Conservation (phyloP, 1,284 basidiomycete species). For the Ceratobasidium sp. region DNA sequence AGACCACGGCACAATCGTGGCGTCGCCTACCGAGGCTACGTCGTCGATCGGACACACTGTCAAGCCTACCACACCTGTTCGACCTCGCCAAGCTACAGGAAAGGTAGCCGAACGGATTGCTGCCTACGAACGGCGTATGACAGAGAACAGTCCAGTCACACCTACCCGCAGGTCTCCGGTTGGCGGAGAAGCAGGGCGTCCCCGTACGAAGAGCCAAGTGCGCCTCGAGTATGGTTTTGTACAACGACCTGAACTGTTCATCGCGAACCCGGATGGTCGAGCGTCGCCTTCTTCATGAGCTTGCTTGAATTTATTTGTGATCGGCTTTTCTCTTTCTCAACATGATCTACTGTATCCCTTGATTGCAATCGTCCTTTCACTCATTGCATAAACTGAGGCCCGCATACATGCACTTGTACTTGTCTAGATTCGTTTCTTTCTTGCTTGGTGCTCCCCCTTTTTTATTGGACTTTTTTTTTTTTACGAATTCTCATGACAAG, state of each 20-base stretch:
- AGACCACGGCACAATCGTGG: slow-evolving; percentile 27
- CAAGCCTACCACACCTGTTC: not conserved
- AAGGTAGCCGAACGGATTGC: slow-evolving; percentile 55
- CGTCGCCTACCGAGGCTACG: slow-evolving; percentile 25
- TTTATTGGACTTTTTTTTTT: not conserved
- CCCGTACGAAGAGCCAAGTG: slow-evolving; percentile 49
- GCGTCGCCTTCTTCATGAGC: slow-evolving; percentile 6
- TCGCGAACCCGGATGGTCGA: slow-evolving; percentile 67
- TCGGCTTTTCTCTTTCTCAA: not conserved
- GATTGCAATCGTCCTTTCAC: no score
- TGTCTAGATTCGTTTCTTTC: slow-evolving; percentile 7
- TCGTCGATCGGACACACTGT: slow-evolving; percentile 19
- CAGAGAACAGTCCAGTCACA: slow-evolving; percentile 25
- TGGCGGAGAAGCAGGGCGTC: slow-evolving; percentile 54
- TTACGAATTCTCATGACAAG: not conserved
- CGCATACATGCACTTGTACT: slow-evolving; percentile 33
- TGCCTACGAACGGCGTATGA: slow-evolving; percentile 58
- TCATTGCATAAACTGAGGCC: no score
- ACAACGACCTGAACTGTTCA: slow-evolving; percentile 65
- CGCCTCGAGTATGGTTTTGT: slow-evolving; percentile 65
- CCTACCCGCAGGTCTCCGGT: slow-evolving; percentile 48
- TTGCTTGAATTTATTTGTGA: not conserved
- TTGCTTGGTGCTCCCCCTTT: not conserved
- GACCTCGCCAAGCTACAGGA: slow-evolving; percentile 49
- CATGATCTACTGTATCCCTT: not conserved